Percentiles rank a stretch among this genome's conserved stretches.
phyloP scores from a whole-genome alignment of 2,329 filamentous ascomycete species.

The Clonostachys rhizophaga region DNA sequence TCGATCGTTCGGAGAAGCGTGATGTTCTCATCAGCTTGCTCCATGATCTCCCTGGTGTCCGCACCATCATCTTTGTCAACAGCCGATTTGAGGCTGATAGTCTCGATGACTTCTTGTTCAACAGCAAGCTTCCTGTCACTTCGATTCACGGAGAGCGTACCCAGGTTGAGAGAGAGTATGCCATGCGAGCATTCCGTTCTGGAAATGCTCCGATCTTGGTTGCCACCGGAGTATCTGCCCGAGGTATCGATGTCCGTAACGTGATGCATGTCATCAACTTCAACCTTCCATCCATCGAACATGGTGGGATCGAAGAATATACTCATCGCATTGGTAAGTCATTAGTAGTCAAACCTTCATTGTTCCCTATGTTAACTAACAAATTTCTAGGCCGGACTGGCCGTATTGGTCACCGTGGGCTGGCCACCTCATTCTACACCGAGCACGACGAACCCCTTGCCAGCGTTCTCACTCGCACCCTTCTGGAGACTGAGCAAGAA shows the following conservation, averaged over 20 bases:
- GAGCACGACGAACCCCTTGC: conserved; percentile 71
- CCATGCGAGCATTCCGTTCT: conserved; percentile 77
- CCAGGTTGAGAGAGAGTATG: conserved; percentile 87
- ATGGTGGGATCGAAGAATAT: conserved; percentile 93
- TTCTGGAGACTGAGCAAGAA: conserved; percentile 73
- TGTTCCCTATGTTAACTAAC: conserved; percentile 3
- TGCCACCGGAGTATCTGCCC: conserved; percentile 80
- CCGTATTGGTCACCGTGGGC: conserved; percentile 81
- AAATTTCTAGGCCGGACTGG: conserved; percentile 70
- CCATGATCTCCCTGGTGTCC: conserved; percentile 61
- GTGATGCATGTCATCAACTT: conserved; percentile 93
- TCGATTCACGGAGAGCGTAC: conserved; percentile 87
- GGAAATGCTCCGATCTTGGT: conserved; percentile 76
- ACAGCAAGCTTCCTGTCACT: conserved; percentile 72
- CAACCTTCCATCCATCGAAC: conserved; percentile 67
- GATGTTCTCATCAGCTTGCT: conserved; percentile 69
- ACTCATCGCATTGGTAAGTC: conserved; percentile 83
- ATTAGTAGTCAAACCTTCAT: neutral
- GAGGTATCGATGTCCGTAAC: conserved; percentile 83
- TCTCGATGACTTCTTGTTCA: conserved; percentile 84
- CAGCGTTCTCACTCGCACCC: conserved; percentile 69
- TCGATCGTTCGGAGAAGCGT: conserved; percentile 63
- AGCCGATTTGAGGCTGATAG: conserved; percentile 73
- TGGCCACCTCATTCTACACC: conserved; percentile 87
- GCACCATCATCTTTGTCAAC: conserved; percentile 90